A percentile compares a stretch with the other conserved stretches of the same genome.
These are phyloP conservation scores for Elsinoe perseae DNA, from an alignment of 2,329 filamentous ascomycete species.

Conservation along the genomic window DNA sequence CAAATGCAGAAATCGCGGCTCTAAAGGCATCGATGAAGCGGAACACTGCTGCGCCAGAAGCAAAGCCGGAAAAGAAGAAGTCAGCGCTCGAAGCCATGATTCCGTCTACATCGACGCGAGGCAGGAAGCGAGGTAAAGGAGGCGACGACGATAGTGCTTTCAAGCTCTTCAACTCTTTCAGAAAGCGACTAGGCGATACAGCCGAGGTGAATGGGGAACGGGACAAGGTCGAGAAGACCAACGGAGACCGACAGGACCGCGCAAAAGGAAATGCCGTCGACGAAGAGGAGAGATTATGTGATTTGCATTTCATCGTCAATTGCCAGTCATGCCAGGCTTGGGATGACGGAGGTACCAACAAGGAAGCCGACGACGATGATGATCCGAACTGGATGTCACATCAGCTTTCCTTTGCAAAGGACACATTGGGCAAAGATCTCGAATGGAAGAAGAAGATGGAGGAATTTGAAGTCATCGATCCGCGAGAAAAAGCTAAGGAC, in stretches of 20 bases:
- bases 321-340: slow-evolving; percentile 87
- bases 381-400: slow-evolving; percentile 77
- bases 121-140: slow-evolving; percentile 57
- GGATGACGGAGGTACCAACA: slow-evolving; percentile 61
- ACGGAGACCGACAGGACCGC: slow-evolving; percentile 6
- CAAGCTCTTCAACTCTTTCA: slow-evolving; percentile 70
- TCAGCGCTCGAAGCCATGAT: slow-evolving; percentile 67
- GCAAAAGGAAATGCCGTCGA: slow-evolving; percentile 38
- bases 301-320: slow-evolving; percentile 90
- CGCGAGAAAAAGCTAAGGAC: slow-evolving; percentile 57
- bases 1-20: slow-evolving; percentile 72
- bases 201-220: slow-evolving; percentile 16
- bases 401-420: slow-evolving; percentile 75
- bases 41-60: slow-evolving; percentile 34
- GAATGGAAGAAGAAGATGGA: slow-evolving; percentile 86
- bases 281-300: slow-evolving; percentile 70
- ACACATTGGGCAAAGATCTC: slow-evolving; percentile 82
- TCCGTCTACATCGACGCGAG: slow-evolving; percentile 60
- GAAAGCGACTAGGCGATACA: slow-evolving; percentile 58
- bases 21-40: slow-evolving; percentile 76
- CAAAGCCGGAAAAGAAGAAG: slow-evolving; percentile 53
- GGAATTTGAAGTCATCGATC: slow-evolving; percentile 85
- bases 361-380: slow-evolving; percentile 47
- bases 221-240: background rate
- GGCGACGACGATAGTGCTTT: slow-evolving; percentile 47